Percentiles rank a stretch among this genome's conserved stretches.
These are phyloP conservation scores for Collybia mongolica DNA, from an alignment of 768 basidiomycete species.

Conservation along the genomic window DNA sequence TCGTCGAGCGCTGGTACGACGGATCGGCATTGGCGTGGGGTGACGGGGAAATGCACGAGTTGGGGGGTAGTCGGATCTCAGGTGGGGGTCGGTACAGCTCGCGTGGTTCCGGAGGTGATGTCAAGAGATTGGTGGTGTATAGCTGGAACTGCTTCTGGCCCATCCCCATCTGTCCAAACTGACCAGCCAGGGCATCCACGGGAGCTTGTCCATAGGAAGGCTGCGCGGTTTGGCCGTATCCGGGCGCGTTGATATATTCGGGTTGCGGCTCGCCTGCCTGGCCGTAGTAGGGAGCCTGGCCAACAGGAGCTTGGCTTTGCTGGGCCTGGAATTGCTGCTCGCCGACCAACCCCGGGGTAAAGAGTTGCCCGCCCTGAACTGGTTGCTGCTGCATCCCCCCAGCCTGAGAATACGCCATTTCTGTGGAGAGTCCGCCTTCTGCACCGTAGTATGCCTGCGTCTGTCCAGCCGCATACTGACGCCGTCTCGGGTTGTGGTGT, in stretches of 20 bases:
- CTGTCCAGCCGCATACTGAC: constrained; percentile 94
- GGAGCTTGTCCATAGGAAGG: constrained; percentile 45
- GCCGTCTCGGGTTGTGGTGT: constrained; percentile 60
- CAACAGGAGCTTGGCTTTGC: constrained; percentile 44
- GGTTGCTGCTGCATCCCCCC: constrained; percentile 37
- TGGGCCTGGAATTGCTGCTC: constrained; percentile 69
- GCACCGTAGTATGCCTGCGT: constrained; percentile 83
- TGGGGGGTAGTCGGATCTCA: constrained; percentile 85
- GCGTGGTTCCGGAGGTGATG: constrained; percentile 87
- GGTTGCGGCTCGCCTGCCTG: constrained; percentile 42
- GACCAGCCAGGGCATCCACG: constrained; percentile 70
- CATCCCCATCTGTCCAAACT: constrained; percentile 90
- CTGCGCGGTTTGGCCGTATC: constrained; percentile 33
- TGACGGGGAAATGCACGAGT: constrained; percentile 74
- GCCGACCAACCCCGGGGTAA: constrained; percentile 79
- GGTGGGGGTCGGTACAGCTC: constrained; percentile 83
- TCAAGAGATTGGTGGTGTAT: constrained; percentile 89
- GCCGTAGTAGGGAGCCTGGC: constrained; percentile 38
- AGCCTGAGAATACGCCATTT: constrained; percentile 25
- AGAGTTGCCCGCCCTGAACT: constrained; percentile 56
- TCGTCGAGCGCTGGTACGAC: constrained; percentile 88
- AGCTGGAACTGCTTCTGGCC: constrained; percentile 74
- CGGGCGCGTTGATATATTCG: constrained; percentile 44
- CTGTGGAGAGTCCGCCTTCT: constrained; percentile 43
- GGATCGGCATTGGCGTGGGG: constrained; percentile 83